Percentiles rank a stretch among this genome's conserved stretches.
Conservation (phyloP, 129 eudicot species). For the Artemisia annua region DNA sequence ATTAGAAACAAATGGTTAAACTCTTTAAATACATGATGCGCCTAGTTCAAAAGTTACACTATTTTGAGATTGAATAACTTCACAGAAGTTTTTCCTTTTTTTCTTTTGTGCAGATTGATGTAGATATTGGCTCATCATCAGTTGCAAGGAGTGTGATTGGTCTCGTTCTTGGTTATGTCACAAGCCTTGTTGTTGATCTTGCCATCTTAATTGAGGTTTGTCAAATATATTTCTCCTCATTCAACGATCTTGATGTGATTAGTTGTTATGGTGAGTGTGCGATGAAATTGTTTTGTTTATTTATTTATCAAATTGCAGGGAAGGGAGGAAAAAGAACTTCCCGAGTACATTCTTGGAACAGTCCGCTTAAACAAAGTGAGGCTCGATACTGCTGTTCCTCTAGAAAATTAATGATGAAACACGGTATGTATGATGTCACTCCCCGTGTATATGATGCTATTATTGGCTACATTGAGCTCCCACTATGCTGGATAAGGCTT, state of each 20-base stretch:
- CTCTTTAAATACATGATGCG: not conserved
- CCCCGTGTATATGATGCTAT: conserved; percentile 20
- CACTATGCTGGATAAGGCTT: conserved; percentile 5
- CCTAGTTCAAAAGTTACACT: conserved; percentile 8
- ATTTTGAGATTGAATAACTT: not conserved
- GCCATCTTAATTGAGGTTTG: conserved; percentile 89
- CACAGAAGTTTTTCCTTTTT: not conserved
- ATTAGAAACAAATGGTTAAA: conserved; percentile 10
- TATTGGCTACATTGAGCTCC: conserved; percentile 16
- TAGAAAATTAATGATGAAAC: conserved; percentile 41
- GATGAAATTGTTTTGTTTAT: not conserved
- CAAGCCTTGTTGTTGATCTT: conserved; percentile 96
- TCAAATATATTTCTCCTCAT: not conserved
- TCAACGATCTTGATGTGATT: not conserved
- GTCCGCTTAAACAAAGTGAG: conserved; percentile 63
- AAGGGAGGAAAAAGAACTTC: conserved; percentile 75
- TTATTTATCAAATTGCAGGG: conserved; percentile 50
- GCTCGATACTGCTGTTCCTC: conserved; percentile 68
- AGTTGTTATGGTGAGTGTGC: not conserved
- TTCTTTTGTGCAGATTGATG: conserved; percentile 75
- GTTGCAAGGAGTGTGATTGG: conserved; percentile 94
- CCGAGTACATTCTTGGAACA: conserved; percentile 92
- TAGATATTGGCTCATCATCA: conserved; percentile 96
- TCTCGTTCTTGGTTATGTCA: conserved; percentile 95
- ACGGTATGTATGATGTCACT: conserved; percentile 5